Evolutionary conservation across 345 rosid genomes (phyloP).

Genomic region (Corchorus olitorius): DNA sequence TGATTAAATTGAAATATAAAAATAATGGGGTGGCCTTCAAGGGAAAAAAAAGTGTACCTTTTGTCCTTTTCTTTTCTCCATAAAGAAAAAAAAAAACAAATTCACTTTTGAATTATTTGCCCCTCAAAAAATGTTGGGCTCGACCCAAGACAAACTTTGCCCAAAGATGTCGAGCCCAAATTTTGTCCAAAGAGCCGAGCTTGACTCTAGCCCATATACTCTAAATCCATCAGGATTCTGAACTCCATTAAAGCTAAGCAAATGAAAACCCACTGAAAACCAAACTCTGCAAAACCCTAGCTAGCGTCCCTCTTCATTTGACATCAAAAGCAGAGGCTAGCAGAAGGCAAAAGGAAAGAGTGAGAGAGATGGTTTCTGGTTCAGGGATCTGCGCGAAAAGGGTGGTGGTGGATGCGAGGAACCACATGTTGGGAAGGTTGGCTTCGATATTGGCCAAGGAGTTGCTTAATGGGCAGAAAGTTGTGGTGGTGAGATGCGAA

Average conservation of each 20-base stretch:
- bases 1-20: not conserved
- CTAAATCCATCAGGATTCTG: no score
- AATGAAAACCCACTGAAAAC: not conserved
- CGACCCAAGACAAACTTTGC: no score
- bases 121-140: not conserved
- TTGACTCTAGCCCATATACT: no score
- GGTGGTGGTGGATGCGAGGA: constrained; percentile 83
- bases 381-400: constrained; percentile 74
- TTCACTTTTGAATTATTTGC: not conserved
- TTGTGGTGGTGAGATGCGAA: constrained; percentile 81
- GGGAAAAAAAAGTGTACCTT: not conserved
- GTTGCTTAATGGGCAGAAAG: constrained; percentile 80
- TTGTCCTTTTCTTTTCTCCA: not conserved
- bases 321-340: not conserved
- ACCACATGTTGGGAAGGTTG: constrained; percentile 83
- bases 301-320: not conserved
- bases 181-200: no score
- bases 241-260: not conserved
- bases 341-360: not conserved
- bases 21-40: not conserved
- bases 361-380: constrained; percentile 70
- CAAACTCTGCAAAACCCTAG: not conserved
- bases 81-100: not conserved
- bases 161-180: no score
- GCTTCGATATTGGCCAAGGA: constrained; percentile 78